A percentile compares a stretch with the other conserved stretches of the same genome.
phyloP scores from a whole-genome alignment of 2,329 filamentous ascomycete species.

The Didymella glomerata region DNA sequence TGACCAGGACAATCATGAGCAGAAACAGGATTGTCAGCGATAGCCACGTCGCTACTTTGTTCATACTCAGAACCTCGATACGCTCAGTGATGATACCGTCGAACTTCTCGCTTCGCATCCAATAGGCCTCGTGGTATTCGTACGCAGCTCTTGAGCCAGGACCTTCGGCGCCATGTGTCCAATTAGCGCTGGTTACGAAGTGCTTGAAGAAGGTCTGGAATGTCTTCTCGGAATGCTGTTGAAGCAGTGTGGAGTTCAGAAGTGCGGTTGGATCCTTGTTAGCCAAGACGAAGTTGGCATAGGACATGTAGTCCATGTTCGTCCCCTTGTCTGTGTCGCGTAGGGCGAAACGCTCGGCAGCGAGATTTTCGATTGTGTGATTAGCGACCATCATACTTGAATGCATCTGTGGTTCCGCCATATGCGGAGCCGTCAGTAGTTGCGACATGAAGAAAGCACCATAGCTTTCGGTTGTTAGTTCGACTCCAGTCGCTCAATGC shows the following conservation, averaged over 20 bases:
- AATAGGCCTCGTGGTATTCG: background rate
- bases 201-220: background rate
- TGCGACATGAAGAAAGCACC: background rate
- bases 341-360: background rate
- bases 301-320: background rate
- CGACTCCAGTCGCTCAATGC: background rate
- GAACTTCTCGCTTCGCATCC: background rate
- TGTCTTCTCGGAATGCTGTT: background rate
- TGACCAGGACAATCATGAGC: background rate
- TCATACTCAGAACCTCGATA: background rate
- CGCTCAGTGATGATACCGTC: background rate
- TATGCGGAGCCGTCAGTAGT: background rate
- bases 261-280: background rate
- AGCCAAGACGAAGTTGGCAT: background rate
- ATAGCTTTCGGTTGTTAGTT: background rate
- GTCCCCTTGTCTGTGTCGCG: background rate
- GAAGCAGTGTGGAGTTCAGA: background rate
- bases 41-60: background rate
- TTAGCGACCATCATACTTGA: background rate
- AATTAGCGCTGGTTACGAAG: background rate
- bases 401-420: background rate
- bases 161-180: background rate
- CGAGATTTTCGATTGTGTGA: background rate
- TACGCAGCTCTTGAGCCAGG: background rate
- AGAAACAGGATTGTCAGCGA: background rate